A percentile compares a stretch with the other conserved stretches of the same genome.
Conservation (phyloP, 371 early-diverging fungal genomes). For the Mucor racemosus region DNA sequence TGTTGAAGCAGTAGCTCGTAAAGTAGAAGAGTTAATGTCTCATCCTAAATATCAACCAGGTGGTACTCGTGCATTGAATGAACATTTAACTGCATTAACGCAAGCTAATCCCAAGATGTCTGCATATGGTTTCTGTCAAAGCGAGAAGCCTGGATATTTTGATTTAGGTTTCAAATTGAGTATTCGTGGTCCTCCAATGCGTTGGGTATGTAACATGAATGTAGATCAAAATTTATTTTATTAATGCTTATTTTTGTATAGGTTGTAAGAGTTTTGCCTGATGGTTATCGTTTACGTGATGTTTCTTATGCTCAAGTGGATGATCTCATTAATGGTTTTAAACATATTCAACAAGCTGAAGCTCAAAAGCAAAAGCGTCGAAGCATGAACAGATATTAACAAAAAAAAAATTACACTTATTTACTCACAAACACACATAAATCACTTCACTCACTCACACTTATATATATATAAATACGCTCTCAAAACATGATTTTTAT, state of each 20-base stretch:
- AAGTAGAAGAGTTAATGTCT: conserved; percentile 67
- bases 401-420: background rate
- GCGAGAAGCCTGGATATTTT: conserved; percentile 58
- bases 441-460: too few species aligned
- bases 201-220: conserved; percentile 36
- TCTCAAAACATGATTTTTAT: too few species aligned
- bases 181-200: conserved; percentile 37
- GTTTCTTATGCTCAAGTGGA: conserved; percentile 61
- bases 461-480: too few species aligned
- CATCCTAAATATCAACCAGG: conserved; percentile 67
- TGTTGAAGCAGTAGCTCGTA: conserved; percentile 80
- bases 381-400: conserved; percentile 11
- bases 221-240: too few species aligned
- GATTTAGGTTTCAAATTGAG: conserved; percentile 55
- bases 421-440: too few species aligned
- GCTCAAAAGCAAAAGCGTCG: conserved; percentile 19
- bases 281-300: conserved; percentile 62
- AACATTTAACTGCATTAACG: conserved; percentile 41
- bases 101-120: conserved; percentile 59
- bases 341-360: conserved; percentile 35
- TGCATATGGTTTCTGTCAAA: conserved; percentile 61
- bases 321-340: conserved; percentile 73
- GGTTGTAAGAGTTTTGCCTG: conserved; percentile 67
- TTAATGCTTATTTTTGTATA: conserved; percentile 15
- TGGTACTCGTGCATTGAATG: conserved; percentile 42